Evolutionary conservation across 176 grass and related monocot species (phyloP).

Genomic region (Otatea glauca): DNA sequence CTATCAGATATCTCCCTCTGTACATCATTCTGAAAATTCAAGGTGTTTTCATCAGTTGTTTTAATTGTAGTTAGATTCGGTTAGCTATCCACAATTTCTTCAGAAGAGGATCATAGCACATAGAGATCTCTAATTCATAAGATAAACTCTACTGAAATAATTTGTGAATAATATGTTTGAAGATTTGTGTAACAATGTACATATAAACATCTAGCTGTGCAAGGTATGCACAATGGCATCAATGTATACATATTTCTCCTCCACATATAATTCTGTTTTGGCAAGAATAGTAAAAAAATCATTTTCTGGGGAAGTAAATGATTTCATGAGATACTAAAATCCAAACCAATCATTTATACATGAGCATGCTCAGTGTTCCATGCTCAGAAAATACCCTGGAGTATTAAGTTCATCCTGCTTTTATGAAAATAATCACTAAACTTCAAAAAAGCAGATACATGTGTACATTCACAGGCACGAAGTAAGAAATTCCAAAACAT

Average conservation of each 20-base stretch:
- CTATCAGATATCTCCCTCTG: constrained; percentile 62
- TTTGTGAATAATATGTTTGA: constrained; percentile 21
- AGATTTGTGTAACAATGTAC: constrained; percentile 4
- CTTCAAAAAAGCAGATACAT: too few relatives aligned
- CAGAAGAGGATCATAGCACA: not conserved
- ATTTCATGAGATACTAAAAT: constrained; percentile 10
- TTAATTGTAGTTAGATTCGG: constrained; percentile 28
- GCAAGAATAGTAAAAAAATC: constrained; percentile 9
- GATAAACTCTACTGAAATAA: not conserved
- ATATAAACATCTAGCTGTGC: constrained; percentile 14
- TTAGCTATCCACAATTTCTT: constrained; percentile 28
- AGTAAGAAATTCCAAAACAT: too few relatives aligned
- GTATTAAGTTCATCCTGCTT: constrained; percentile 22
- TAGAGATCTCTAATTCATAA: constrained; percentile 10
- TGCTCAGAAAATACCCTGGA: constrained; percentile 20
- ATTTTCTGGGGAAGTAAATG: constrained; percentile 1
- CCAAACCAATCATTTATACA: not conserved
- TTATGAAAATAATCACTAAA: not conserved
- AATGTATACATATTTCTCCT: constrained; percentile 5
- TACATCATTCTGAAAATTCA: constrained; percentile 73
- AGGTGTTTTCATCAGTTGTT: constrained; percentile 43
- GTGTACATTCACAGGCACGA: too few relatives aligned
- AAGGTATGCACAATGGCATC: constrained; percentile 22
- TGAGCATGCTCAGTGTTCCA: not conserved
- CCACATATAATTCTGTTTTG: constrained; percentile 5